Conservation (phyloP, 2,329 filamentous ascomycete species). For the Claviceps arundinis region DNA sequence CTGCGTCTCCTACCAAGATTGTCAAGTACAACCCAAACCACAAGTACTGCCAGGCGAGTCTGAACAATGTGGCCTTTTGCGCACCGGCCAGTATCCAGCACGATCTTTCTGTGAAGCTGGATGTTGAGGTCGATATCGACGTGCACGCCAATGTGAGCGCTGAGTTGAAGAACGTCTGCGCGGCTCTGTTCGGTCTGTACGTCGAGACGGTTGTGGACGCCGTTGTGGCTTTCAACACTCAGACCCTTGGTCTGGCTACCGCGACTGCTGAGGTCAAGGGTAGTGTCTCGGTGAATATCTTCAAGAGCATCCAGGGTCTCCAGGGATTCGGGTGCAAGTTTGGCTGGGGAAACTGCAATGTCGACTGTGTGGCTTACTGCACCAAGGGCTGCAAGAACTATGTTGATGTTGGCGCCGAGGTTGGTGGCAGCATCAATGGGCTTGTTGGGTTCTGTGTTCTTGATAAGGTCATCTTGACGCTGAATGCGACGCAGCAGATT, state of each 20-base stretch:
- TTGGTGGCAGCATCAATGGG: conserved; percentile 15
- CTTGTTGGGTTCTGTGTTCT: conserved; percentile 20
- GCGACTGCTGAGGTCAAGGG: conserved; percentile 14
- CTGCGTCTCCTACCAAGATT: conserved; percentile 22
- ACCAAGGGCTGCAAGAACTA: conserved; percentile 25
- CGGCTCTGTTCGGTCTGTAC: conserved; percentile 21
- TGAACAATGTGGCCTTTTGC: conserved; percentile 21
- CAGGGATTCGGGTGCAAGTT: conserved; percentile 16
- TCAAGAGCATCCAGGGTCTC: conserved; percentile 10
- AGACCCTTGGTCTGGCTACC: conserved; percentile 18
- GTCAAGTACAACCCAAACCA: conserved; percentile 20
- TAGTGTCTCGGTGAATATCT: conserved; percentile 13
- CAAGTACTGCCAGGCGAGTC: conserved; percentile 22
- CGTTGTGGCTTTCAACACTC: conserved; percentile 25
- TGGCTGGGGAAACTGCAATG: conserved; percentile 19
- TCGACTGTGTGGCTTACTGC: conserved; percentile 26
- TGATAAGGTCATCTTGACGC: conserved; percentile 16
- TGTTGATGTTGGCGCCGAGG: conserved; percentile 16
- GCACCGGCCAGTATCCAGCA: conserved; percentile 18
- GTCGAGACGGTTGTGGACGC: conserved; percentile 18
- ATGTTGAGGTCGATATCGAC: conserved; percentile 12
- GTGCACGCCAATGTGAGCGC: conserved; percentile 14
- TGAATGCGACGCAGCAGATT: conserved; percentile 14
- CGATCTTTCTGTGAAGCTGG: conserved; percentile 11
- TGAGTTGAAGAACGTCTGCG: conserved; percentile 19